Conservation (phyloP, 768 basidiomycete species). For the Trametes cubensis region DNA sequence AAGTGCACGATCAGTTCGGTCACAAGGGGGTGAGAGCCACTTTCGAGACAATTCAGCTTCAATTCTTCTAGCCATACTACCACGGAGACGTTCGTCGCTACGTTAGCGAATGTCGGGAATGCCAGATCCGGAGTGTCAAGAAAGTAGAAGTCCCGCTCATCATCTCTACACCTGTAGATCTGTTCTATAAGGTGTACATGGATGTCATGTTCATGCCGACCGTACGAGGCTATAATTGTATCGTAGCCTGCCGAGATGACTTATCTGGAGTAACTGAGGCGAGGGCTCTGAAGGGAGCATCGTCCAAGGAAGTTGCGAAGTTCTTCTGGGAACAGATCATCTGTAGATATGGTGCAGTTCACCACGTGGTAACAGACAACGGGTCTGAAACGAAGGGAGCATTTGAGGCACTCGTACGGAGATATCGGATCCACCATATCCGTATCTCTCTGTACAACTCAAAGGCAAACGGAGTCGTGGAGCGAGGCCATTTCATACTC, state of each 20-base stretch:
- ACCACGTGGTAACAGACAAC: constrained; percentile 36
- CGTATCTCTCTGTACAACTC: constrained; percentile 40
- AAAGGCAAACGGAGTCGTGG: constrained; percentile 41
- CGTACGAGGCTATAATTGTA: constrained; percentile 23
- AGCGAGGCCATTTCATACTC: constrained; percentile 37
- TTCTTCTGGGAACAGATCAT: constrained; percentile 40
- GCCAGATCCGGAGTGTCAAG: constrained; percentile 23
- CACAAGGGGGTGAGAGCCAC: constrained; percentile 24
- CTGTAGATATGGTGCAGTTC: constrained; percentile 35
- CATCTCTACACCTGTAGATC: constrained; percentile 20
- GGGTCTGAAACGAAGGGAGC: constrained; percentile 31
- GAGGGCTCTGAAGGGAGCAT: constrained; percentile 26
- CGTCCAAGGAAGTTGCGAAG: constrained; percentile 25
- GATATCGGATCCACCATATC: constrained; percentile 31
- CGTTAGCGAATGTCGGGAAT: constrained; percentile 24
- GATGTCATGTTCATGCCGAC: constrained; percentile 26
- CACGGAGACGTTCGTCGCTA: constrained; percentile 8
- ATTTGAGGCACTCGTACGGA: constrained; percentile 15
- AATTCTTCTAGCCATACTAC: no score
- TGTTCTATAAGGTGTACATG: constrained; percentile 22
- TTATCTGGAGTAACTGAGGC: constrained; percentile 35
- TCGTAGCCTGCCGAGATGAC: constrained; percentile 36
- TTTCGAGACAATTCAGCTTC: constrained; percentile 21
- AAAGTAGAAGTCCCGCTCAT: constrained; percentile 23
- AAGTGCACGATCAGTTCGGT: constrained; percentile 29